Base-by-base conservation (phyloP, 257 asterid species). In the Euphrasia confusa region DNA sequence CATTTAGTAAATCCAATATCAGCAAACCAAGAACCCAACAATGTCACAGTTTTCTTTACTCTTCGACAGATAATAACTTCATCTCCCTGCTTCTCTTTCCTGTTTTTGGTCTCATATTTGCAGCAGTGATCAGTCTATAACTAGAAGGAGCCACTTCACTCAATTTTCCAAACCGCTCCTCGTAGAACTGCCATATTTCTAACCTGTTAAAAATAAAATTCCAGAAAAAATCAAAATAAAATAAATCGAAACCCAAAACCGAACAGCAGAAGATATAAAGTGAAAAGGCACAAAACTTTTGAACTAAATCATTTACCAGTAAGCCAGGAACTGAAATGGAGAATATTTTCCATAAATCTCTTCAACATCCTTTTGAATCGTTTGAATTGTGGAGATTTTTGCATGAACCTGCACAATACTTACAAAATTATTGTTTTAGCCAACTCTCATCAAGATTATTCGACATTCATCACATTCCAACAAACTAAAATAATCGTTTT, bases 321-420 rank as follows among this genome's bases (percentile, higher is more conserved):
- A 90, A 35, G 81, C 95, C 72, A 87, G 78, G 78, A 90, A 90
- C 79, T 87, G 97, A 79, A 75, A 87, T 9, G 97, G 97, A 4
- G 86, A 78, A 30, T 83, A 90, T 66, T 81, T 85, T 26, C 82
- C 84, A 52, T 90, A 90, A 44, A 83, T 80, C 14, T 53, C 60
- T 65, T 83, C 88, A 14, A 87, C 78, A 52, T 90, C 94, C 50
- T n/a, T 71, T 63, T 81, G 81, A 47, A 90, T 72, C 52, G 91
- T 75, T 50, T 5, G 45, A 33, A 61, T 53, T 4, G 72, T 77
- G 11, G 90, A 79, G 48, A 54, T 3, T 71, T 44, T 90, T 2
- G 76, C 78, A 71, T 81, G 97, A 73, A 87, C 95, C 97, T 89
- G 77, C 53, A 55, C 53, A 42, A 64, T 44, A 28, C 4, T 30